Conservation (phyloP, 805 yeast genomes). For the Wickerhamiella qilinensis region DNA sequence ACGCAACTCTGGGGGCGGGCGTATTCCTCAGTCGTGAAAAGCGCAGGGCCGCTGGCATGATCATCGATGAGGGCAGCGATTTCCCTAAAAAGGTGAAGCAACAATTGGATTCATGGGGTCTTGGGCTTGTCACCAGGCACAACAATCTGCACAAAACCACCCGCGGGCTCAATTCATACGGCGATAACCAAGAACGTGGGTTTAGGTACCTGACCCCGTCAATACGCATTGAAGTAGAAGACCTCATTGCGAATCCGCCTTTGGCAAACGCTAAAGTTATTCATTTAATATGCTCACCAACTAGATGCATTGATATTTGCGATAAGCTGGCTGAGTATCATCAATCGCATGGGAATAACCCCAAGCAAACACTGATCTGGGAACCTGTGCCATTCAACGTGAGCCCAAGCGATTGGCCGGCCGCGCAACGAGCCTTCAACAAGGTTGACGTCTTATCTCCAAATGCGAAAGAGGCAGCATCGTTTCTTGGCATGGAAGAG, state of each 20-base stretch:
- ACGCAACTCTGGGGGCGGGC: slow-evolving; percentile 59
- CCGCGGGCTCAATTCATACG: slow-evolving; percentile 66
- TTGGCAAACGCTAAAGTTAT: slow-evolving; percentile 30
- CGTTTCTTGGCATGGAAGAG: slow-evolving; percentile 32
- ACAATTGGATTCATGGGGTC: slow-evolving; percentile 41
- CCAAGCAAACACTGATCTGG: slow-evolving; percentile 41
- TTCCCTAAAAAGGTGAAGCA: slow-evolving; percentile 37
- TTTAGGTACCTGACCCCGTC: slow-evolving; percentile 52
- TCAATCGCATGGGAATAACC: not conserved
- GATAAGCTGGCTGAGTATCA: slow-evolving; percentile 1
- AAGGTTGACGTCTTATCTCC: slow-evolving; percentile 57
- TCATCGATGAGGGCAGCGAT: slow-evolving; percentile 68
- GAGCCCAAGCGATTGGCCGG: slow-evolving; percentile 26
- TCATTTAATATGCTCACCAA: slow-evolving; percentile 65
- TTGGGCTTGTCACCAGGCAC: slow-evolving; percentile 41
- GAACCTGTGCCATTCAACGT: slow-evolving; percentile 82
- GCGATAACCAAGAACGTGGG: slow-evolving; percentile 38
- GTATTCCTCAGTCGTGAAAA: slow-evolving; percentile 27
- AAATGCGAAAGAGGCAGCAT: slow-evolving; percentile 69
- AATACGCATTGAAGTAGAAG: slow-evolving; percentile 39
- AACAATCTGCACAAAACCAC: slow-evolving; percentile 47
- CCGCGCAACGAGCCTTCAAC: slow-evolving; percentile 25
- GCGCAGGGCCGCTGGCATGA: slow-evolving; percentile 37
- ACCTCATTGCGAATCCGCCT: slow-evolving; percentile 28
- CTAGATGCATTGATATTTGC: slow-evolving; percentile 33